Evolutionary conservation across 2,329 filamentous ascomycete species (phyloP).

Genomic region (Aspergillus luchuensis): DNA sequence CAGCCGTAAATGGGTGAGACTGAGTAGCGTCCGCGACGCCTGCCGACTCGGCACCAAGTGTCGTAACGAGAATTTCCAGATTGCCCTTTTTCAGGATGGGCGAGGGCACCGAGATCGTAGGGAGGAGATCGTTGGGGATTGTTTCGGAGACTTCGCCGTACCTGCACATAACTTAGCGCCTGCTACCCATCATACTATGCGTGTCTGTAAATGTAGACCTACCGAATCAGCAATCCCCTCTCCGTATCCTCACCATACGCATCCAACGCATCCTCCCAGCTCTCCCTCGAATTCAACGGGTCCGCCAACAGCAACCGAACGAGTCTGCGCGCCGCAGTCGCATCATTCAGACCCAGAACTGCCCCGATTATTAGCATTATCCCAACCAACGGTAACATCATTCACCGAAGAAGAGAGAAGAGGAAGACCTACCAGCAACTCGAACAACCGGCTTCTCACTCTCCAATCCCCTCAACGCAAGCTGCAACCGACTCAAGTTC

Average conservation of each 20-base stretch:
- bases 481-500: slow-evolving; percentile 60
- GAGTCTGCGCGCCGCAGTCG: slow-evolving; percentile 58
- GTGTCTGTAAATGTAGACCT: slow-evolving; percentile 30
- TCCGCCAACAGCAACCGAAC: slow-evolving; percentile 71
- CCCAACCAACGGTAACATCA: not conserved
- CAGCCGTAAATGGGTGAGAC: slow-evolving; percentile 45
- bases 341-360: slow-evolving; percentile 56
- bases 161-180: slow-evolving; percentile 33
- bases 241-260: slow-evolving; percentile 48
- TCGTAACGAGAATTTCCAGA: slow-evolving; percentile 62
- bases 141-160: slow-evolving; percentile 56
- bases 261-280: slow-evolving; percentile 68
- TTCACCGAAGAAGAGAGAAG: not conserved
- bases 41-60: slow-evolving; percentile 50
- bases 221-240: slow-evolving; percentile 65
- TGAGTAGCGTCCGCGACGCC: slow-evolving; percentile 51
- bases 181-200: too few species aligned
- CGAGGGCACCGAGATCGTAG: slow-evolving; percentile 59
- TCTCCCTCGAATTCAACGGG: slow-evolving; percentile 62
- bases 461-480: slow-evolving; percentile 61
- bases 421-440: slow-evolving; percentile 52
- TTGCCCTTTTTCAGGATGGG: slow-evolving; percentile 56
- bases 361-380: slow-evolving; percentile 6
- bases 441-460: slow-evolving; percentile 56
- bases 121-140: slow-evolving; percentile 54